phyloP scores from a whole-genome alignment of 2,329 filamentous ascomycete genomes.

The Rhytidhysteron rufulum region DNA sequence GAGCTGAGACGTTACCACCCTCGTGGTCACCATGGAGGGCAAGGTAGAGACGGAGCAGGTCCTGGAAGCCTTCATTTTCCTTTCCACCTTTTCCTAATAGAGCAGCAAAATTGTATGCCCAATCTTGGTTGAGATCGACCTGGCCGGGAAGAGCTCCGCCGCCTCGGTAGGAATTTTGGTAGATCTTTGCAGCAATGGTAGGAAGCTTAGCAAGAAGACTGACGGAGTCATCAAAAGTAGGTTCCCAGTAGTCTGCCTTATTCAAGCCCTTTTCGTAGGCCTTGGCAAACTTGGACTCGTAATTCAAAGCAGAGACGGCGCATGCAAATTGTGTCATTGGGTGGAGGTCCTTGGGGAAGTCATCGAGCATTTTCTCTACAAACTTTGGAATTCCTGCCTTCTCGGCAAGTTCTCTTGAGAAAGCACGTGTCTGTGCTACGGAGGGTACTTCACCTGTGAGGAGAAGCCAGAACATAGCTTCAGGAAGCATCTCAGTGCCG shows the following conservation, averaged over 20 bases:
- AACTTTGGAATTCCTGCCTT: slow-evolving; percentile 79
- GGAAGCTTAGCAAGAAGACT: slow-evolving; percentile 92
- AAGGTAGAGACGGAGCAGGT: slow-evolving; percentile 88
- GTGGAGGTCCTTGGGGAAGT: slow-evolving; percentile 85
- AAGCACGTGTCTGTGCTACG: slow-evolving; percentile 71
- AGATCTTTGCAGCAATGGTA: slow-evolving; percentile 94
- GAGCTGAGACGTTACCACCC: slow-evolving; percentile 94
- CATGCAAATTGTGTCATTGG: slow-evolving; percentile 98
- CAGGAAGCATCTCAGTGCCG: slow-evolving; percentile 95
- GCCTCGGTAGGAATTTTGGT: slow-evolving; percentile 79
- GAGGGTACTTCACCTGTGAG: slow-evolving; percentile 90
- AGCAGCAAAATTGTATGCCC: slow-evolving; percentile 97
- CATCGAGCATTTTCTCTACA: slow-evolving; percentile 81
- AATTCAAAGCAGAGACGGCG: slow-evolving; percentile 91
- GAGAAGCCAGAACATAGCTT: slow-evolving; percentile 99
- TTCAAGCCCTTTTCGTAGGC: slow-evolving; percentile 85
- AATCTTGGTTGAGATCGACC: slow-evolving; percentile 83
- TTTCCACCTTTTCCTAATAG: slow-evolving; percentile 88
- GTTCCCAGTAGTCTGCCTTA: slow-evolving; percentile 99
- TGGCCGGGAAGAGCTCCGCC: slow-evolving; percentile 71
- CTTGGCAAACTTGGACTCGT: slow-evolving; percentile 89
- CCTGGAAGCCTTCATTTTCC: slow-evolving; percentile 91
- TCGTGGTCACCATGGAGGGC: slow-evolving; percentile 98
- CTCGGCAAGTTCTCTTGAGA: slow-evolving; percentile 84
- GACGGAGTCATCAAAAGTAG: slow-evolving; percentile 93